phyloP scores from a whole-genome alignment of 768 basidiomycete genomes.

The Flagelloscypha sp. region DNA sequence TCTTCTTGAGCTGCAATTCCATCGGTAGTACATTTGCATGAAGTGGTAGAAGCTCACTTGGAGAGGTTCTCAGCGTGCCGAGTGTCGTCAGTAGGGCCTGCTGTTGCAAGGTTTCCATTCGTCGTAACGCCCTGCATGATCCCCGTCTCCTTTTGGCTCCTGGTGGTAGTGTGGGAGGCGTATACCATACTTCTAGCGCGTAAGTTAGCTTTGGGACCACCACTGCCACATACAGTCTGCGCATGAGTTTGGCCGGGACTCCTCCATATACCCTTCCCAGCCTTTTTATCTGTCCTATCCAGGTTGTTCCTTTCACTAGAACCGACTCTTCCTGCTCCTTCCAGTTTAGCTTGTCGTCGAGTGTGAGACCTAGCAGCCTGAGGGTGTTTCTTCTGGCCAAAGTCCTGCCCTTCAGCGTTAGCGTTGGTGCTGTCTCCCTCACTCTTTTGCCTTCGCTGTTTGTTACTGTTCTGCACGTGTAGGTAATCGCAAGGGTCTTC shows the following conservation, averaged over 20 bases:
- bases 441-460: too few relatives aligned
- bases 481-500: neutral
- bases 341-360: constrained; percentile 15
- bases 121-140: constrained; percentile 1
- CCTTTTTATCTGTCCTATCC: constrained; percentile 6
- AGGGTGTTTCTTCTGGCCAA: too few relatives aligned
- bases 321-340: constrained; percentile 9
- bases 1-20: constrained; percentile 4
- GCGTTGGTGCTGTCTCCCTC: too few relatives aligned
- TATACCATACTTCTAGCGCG: constrained; percentile 17
- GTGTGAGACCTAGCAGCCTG: constrained; percentile 21
- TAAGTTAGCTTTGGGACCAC: constrained; percentile 19
- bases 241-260: constrained; percentile 10
- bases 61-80: constrained; percentile 8
- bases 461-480: too few relatives aligned
- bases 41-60: constrained; percentile 4
- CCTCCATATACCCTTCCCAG: constrained; percentile 12
- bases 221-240: constrained; percentile 17
- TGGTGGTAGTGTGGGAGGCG: constrained; percentile 2
- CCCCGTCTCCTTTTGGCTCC: neutral
- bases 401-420: too few relatives aligned
- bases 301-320: too few relatives aligned
- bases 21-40: constrained; percentile 7
- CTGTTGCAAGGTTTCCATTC: constrained; percentile 4
- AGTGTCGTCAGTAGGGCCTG: constrained; percentile 4